These are phyloP conservation scores for Macrocybe gigantea DNA, from an alignment of 768 basidiomycete genomes.

Conservation along the genomic window DNA sequence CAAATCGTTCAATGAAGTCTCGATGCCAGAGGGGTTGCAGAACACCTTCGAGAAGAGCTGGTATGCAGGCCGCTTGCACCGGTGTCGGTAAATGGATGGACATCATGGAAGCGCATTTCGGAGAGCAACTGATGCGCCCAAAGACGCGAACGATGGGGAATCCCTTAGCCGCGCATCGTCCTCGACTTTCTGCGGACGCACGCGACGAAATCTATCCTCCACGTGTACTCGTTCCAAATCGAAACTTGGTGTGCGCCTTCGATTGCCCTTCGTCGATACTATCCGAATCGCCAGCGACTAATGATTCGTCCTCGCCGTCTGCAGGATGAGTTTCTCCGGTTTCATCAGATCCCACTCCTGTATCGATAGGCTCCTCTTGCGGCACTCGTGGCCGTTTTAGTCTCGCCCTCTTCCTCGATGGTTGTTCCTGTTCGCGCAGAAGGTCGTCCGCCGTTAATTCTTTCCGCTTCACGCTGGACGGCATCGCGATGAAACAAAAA, in stretches of 20 bases:
- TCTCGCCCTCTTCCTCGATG: constrained; percentile 6
- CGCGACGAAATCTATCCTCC: not conserved
- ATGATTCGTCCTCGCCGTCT: constrained; percentile 5
- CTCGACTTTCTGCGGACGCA: not conserved
- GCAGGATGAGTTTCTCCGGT: not conserved
- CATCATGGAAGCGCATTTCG: constrained; percentile 70
- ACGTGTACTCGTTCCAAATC: not conserved
- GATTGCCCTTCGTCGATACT: too few species aligned
- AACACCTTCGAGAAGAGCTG: constrained; percentile 71
- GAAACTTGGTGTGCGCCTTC: not conserved
- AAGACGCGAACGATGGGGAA: constrained; percentile 39
- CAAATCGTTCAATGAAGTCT: not conserved
- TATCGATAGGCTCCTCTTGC: not conserved
- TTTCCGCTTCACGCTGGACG: not conserved
- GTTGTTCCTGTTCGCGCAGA: constrained; percentile 20
- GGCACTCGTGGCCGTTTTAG: not conserved
- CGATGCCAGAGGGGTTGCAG: not conserved
- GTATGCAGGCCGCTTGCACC: constrained; percentile 88
- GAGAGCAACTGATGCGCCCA: constrained; percentile 58
- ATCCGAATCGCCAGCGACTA: too few species aligned
- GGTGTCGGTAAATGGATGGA: constrained; percentile 82
- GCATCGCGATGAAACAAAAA: constrained; percentile 1
- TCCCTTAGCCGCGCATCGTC: constrained; percentile 1
- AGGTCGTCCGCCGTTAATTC: constrained; percentile 39
- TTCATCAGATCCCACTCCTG: constrained; percentile 5